Base-by-base conservation (phyloP, 257 asterid genomes). In the Plectranthus barbatus region DNA sequence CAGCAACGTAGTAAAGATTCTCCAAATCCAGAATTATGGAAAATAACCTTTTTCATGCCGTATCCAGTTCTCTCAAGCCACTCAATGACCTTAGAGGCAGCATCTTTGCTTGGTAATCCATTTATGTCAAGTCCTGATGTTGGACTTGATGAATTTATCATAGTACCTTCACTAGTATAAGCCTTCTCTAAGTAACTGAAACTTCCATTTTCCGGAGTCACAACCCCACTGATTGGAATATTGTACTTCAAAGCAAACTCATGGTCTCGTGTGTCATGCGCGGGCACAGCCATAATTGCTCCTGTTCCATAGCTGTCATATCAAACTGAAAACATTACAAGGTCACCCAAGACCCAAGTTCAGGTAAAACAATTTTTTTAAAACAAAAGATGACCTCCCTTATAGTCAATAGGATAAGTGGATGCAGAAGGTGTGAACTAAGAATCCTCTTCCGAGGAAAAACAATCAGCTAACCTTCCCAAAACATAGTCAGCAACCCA, bases 261-360 rank as follows among this genome's bases (percentile, higher is more conserved):
- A 60, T 87, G 91, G 83, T 93, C 99, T 31, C 99, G 84, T 18
- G 93, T 77, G 76, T 93, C 99, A 76, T 93, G 99, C 24, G 96
- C 97, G 76, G 99, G 99, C 56, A 93, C 99, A 71, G 97, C 97
- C 97, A 93, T 93, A 63, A 93, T 90, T 70, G 97, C 99, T 80
- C 99, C 99, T 29, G 99, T 93, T 26, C 99, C 99, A 31, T 93
- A 93, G 92, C 99, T 92, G 88, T 65, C 71, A 45, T 67, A 77
- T 44, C 31, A 71, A 60, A 58, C 56, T 60, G 62, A 13, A 70
- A 36, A 59, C 7, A 61, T 36, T 75, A 31, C 58, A 37, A 64
- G 37, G 71, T 53, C 69, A 66, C 36, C 45, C 62, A 26, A 62
- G 7, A 66, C 36, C 45, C 62, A 26, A 62, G 7, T 23, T 51